Percentiles rank a stretch among this genome's conserved stretches.
Evolutionary conservation across 148 eudicot genomes (phyloP).

Genomic region (Rhododendron simsii): DNA sequence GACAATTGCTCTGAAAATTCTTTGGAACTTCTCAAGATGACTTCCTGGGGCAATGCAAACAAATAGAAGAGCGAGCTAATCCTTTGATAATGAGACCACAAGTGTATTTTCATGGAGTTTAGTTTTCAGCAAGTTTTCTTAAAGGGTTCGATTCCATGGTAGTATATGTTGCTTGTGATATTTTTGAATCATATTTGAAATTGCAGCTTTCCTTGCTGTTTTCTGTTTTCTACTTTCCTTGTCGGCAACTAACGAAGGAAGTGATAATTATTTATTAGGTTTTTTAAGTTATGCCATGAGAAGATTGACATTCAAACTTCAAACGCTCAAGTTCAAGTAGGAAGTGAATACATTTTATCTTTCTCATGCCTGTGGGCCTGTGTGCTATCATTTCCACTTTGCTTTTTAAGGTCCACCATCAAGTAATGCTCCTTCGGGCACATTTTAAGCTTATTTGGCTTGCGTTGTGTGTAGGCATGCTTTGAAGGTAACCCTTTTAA

Average conservation of each 20-base stretch:
- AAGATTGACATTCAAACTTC: background rate
- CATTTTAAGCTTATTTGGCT: background rate
- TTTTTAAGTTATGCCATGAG: background rate
- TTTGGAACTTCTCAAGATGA: background rate
- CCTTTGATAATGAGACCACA: background rate
- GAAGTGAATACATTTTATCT: background rate
- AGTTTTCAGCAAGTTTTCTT: background rate
- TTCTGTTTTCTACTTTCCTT: background rate
- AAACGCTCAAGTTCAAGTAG: background rate
- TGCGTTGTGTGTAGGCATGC: conserved; percentile 51
- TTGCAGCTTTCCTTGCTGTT: background rate
- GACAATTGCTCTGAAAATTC: background rate
- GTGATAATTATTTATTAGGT: background rate
- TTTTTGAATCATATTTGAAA: background rate
- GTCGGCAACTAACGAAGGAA: background rate
- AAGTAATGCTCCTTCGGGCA: background rate
- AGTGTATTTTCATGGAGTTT: background rate
- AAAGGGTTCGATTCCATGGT: background rate
- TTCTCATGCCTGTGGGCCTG: background rate
- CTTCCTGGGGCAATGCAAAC: background rate
- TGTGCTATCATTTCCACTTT: background rate
- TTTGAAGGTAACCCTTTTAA: conserved; percentile 95
- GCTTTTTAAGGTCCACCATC: background rate
- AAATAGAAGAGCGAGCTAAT: background rate
- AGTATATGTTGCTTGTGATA: background rate